These are phyloP conservation scores for Suillus alpinus DNA, from an alignment of 768 basidiomycete genomes.

Conservation along the genomic window DNA sequence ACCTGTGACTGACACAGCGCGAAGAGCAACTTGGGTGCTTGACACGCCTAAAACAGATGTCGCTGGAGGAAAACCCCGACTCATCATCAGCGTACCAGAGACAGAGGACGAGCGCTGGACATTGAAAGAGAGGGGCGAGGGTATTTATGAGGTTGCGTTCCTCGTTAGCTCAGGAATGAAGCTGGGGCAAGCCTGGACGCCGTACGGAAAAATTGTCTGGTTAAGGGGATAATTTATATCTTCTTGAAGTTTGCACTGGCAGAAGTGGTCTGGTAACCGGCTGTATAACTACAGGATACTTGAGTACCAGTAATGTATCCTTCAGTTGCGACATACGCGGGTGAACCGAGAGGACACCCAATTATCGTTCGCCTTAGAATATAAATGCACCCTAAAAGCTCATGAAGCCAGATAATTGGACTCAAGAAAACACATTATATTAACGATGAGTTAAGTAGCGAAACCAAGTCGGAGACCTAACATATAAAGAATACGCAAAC, in stretches of 20 bases:
- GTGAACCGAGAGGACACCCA: background rate
- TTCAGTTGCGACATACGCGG: background rate
- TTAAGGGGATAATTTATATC: constrained; percentile 1
- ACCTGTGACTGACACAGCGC: constrained; percentile 28
- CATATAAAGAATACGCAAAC: background rate
- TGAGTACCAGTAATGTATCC: background rate
- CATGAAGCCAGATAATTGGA: background rate
- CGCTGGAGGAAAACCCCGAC: constrained; percentile 16
- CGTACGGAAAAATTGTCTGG: constrained; percentile 53
- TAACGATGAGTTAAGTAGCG: background rate
- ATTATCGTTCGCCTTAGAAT: background rate
- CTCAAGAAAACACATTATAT: background rate
- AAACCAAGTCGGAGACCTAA: background rate
- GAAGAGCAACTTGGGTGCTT: constrained; percentile 41
- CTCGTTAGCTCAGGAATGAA: constrained; percentile 31
- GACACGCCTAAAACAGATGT: constrained; percentile 29
- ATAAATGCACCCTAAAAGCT: background rate
- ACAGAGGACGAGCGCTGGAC: constrained; percentile 35
- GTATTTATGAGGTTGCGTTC: constrained; percentile 57
- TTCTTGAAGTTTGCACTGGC: background rate
- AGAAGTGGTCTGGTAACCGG: no score
- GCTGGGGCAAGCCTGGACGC: constrained; percentile 37
- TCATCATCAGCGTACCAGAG: constrained; percentile 37
- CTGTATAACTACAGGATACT: no score
- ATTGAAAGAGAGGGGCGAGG: constrained; percentile 26